phyloP scores from a whole-genome alignment of 2,329 filamentous ascomycete genomes.

The Zymoseptoria ardabiliae region DNA sequence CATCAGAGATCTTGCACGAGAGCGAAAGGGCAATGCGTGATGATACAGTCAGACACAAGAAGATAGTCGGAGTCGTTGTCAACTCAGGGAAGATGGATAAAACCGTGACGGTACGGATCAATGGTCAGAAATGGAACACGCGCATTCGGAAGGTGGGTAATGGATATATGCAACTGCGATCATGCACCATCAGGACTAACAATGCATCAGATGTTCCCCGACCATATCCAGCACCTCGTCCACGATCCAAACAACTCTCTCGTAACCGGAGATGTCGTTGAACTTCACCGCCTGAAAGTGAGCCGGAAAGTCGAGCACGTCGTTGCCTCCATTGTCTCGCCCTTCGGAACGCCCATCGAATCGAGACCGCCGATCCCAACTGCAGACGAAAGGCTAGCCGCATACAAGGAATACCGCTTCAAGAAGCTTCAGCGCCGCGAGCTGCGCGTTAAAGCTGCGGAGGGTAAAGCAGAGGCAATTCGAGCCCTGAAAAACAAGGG shows the following conservation, averaged over 20 bases:
- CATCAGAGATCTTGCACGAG: conserved; percentile 14
- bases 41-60: conserved; percentile 18
- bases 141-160: conserved; percentile 60
- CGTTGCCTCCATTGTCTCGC: conserved; percentile 67
- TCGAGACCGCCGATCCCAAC: conserved; percentile 60
- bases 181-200: neutral
- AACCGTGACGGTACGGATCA: conserved; percentile 71
- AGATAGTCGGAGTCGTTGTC: conserved; percentile 58
- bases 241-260: conserved; percentile 72
- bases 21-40: conserved; percentile 22
- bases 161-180: neutral
- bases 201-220: conserved; percentile 52
- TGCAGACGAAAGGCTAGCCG: conserved; percentile 52
- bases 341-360: conserved; percentile 56
- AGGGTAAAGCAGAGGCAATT: conserved; percentile 25
- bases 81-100: conserved; percentile 71
- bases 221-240: conserved; percentile 59
- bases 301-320: conserved; percentile 63
- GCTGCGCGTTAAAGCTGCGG: conserved; percentile 24
- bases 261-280: conserved; percentile 65
- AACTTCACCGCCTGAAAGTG: conserved; percentile 62
- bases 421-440: conserved; percentile 46
- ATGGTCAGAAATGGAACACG: conserved; percentile 64
- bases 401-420: conserved; percentile 48
- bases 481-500: conserved; percentile 21